These are phyloP conservation scores for Suhomyces guaymorum DNA, from an alignment of 1,139 yeast genomes.

Conservation along the genomic window DNA sequence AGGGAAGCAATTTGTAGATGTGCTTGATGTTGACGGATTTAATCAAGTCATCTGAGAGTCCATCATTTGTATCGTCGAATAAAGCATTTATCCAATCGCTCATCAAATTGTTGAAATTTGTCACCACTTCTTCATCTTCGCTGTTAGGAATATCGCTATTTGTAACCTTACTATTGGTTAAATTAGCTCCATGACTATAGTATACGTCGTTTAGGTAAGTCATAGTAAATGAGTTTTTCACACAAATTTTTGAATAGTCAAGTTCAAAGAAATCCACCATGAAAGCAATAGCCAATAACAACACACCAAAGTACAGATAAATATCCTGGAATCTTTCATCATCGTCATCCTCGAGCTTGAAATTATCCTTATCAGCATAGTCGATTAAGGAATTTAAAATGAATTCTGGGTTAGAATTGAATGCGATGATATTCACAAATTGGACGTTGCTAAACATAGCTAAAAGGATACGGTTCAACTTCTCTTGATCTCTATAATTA, in stretches of 20 bases:
- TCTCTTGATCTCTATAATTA: slow-evolving; percentile 39
- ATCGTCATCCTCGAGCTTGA: slow-evolving; percentile 47
- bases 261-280: slow-evolving; percentile 48
- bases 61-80: slow-evolving; percentile 72
- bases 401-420: slow-evolving; percentile 26
- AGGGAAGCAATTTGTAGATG: slow-evolving; percentile 67
- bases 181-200: slow-evolving; percentile 34
- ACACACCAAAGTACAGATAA: slow-evolving; percentile 67
- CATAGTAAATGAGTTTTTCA: slow-evolving; percentile 35
- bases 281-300: slow-evolving; percentile 51
- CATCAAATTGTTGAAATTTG: slow-evolving; percentile 49
- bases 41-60: slow-evolving; percentile 81
- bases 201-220: slow-evolving; percentile 38
- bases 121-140: slow-evolving; percentile 34
- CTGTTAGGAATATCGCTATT: slow-evolving; percentile 9
- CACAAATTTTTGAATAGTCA: slow-evolving; percentile 26
- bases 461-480: slow-evolving; percentile 51
- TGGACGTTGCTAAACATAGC: slow-evolving; percentile 43
- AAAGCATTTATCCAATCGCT: slow-evolving; percentile 80
- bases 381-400: slow-evolving; percentile 32
- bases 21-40: slow-evolving; percentile 67
- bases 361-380: slow-evolving; percentile 37
- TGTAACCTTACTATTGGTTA: slow-evolving; percentile 23
- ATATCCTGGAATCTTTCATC: slow-evolving; percentile 65
- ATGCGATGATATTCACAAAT: slow-evolving; percentile 44